Conservation (phyloP, 768 basidiomycete genomes). For the Hemileccinum impolitum region DNA sequence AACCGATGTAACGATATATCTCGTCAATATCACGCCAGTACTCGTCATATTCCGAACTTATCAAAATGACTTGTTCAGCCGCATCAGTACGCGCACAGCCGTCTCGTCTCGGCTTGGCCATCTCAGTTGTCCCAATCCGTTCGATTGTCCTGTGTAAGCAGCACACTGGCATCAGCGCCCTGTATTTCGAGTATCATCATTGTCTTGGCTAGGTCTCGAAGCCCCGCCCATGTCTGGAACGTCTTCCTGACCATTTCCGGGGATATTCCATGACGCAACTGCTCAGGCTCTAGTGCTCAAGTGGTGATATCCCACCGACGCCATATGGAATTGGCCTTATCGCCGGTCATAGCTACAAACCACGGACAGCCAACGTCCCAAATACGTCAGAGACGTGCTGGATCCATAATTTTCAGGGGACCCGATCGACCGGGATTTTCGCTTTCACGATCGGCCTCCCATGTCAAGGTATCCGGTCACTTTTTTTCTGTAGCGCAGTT, state of each 20-base stretch:
- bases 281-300: no score
- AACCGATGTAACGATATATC: neutral
- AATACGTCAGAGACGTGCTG: neutral
- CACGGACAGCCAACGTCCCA: neutral
- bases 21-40: neutral
- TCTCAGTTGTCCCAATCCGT: neutral
- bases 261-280: no score
- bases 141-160: neutral
- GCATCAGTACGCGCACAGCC: neutral
- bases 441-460: neutral
- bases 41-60: neutral
- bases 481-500: neutral
- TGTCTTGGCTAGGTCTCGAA: neutral
- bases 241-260: neutral
- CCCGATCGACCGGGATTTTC: no score
- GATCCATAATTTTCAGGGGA: neutral
- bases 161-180: neutral
- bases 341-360: neutral
- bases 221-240: neutral
- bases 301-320: no score
- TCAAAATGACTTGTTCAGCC: neutral
- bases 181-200: constrained; percentile 4
- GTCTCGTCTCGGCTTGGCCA: neutral
- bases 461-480: neutral
- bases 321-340: neutral